phyloP scores from a whole-genome alignment of 257 asterid species.

The Solanum etuberosum region DNA sequence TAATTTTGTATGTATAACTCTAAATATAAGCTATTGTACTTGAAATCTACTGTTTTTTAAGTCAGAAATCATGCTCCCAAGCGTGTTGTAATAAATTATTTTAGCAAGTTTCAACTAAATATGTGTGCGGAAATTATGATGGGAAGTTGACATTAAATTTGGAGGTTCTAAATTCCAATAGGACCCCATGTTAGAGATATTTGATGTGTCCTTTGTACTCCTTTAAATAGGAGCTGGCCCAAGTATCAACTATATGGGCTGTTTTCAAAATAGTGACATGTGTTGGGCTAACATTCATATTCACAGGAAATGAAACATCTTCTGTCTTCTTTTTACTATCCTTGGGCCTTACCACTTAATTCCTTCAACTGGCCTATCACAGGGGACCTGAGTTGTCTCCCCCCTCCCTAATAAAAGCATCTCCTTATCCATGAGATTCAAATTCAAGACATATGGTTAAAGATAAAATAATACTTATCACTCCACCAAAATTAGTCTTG shows the following conservation, averaged over 20 bases:
- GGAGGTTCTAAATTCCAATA: not conserved
- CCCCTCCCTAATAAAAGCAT: too few species aligned
- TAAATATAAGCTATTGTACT: not conserved
- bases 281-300: not conserved
- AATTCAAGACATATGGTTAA: too few species aligned
- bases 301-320: not conserved
- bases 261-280: not conserved
- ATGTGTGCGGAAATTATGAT: not conserved
- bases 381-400: too few species aligned
- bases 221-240: not conserved
- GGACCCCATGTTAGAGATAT: not conserved
- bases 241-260: not conserved
- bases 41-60: not conserved
- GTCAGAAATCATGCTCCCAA: not conserved
- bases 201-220: not conserved
- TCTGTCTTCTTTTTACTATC: not conserved
- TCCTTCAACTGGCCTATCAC: not conserved
- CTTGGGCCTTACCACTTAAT: not conserved
- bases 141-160: not conserved
- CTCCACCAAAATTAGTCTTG: too few species aligned
- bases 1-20: not conserved
- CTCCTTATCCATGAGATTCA: accelerated
- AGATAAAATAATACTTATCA: too few species aligned
- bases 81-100: not conserved
- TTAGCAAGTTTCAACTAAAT: not conserved